phyloP scores from a whole-genome alignment of 1,139 yeast genomes.

The Nakaseomyces bracarensis region DNA sequence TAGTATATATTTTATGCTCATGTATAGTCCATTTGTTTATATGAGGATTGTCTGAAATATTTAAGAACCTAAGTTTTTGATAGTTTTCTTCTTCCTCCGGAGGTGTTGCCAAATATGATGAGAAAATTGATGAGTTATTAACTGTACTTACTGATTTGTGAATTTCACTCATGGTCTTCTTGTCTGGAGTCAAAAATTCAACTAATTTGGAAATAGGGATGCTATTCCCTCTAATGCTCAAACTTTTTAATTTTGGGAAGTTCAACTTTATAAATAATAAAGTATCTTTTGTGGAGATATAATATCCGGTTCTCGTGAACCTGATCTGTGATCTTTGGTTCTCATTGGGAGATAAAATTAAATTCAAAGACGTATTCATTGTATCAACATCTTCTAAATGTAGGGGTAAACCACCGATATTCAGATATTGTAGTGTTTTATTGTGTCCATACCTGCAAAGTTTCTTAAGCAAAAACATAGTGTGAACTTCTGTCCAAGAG shows the following conservation, averaged over 20 bases:
- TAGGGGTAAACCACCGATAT: conserved; percentile 65
- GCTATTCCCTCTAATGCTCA: conserved; percentile 53
- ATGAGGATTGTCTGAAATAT: conserved; percentile 43
- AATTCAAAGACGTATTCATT: conserved; percentile 26
- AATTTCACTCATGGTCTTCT: conserved; percentile 11
- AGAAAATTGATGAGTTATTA: neutral
- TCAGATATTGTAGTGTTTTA: conserved; percentile 40
- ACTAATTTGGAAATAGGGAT: conserved; percentile 44
- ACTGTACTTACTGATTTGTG: conserved; percentile 11
- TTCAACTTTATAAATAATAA: conserved; percentile 47
- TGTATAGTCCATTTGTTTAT: conserved; percentile 47
- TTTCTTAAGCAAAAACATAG: conserved; percentile 48
- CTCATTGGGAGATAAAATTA: neutral
- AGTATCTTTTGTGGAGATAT: conserved; percentile 36
- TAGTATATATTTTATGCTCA: conserved; percentile 39
- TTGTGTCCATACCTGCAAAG: conserved; percentile 35
- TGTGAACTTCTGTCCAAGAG: conserved; percentile 51
- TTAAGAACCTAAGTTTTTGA: conserved; percentile 39
- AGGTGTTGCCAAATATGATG: neutral
- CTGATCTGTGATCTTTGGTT: conserved; percentile 5
- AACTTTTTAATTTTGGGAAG: conserved; percentile 49
- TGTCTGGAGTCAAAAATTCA: conserved; percentile 38
- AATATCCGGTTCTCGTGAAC: conserved; percentile 19
- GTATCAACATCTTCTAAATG: conserved; percentile 23
- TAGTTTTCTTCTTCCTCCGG: conserved; percentile 9